Evolutionary conservation across 306 rosid species (phyloP), one percentile per base, ranked within the genome.

Genomic region (Gleditsia sinensis): DNA sequence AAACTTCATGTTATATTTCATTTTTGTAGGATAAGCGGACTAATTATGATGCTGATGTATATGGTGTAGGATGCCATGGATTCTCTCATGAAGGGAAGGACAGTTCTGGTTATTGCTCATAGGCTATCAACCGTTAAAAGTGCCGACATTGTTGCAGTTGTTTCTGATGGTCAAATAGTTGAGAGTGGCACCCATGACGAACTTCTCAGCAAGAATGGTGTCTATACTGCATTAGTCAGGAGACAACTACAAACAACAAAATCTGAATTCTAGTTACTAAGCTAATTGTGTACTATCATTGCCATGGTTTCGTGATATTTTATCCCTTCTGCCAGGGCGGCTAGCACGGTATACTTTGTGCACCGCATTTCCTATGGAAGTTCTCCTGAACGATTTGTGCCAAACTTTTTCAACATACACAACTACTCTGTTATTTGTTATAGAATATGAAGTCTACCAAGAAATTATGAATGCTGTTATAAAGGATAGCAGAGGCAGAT

Each of bases 51-150:
- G 57, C 9, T 32, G 42, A 33, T 74, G 78, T 33, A 39, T 49
- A 34, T 58, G 70, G 13, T 71, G 74, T 71, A 89, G 94, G 91
- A 89, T 83, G 94, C 94, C 32, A 77, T 89, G 91, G 91, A 89
- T 78, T 87, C 91, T 74, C 78, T 89, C 33, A 89, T 89, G 94
- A 83, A 76, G 70, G 91, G 91, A 46, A 79, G 94, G 68, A 89
- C 94, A 13, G 91, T 87, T 74, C 87, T 89, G 25, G 91, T 89
- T 33, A 89, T 89, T 74, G 94, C 94, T 45, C 94, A 89, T 80
- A 81, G 94, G 80, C 85, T 89, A 67, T 87, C 94, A 45, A 89
- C 94, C 0, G 94, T 89, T 12, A 74, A 85, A 79, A 87, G 84
- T 64, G 94, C 94, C 1, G 76, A 85, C 69, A 76, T 67, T 1